Conservation (phyloP, 1,284 basidiomycete species). For the Phenoliferia sp. region DNA sequence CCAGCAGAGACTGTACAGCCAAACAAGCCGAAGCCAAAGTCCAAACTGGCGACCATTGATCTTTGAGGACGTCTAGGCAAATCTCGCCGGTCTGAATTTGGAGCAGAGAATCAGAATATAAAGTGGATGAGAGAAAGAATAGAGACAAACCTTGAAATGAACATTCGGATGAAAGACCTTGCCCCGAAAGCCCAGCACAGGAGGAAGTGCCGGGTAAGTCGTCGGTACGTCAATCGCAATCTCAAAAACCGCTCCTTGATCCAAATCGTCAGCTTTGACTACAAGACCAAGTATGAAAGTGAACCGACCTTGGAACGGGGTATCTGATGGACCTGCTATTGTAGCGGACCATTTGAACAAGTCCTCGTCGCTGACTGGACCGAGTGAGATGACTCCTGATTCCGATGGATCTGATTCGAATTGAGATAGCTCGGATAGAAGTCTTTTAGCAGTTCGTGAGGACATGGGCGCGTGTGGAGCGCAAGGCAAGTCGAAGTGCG, state of each 20-base stretch:
- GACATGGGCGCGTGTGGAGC: neutral
- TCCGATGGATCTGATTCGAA: neutral
- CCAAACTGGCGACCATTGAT: constrained; percentile 43
- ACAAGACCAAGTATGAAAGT: neutral
- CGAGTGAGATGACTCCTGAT: constrained; percentile 1
- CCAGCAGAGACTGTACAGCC: constrained; percentile 39
- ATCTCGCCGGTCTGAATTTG: constrained; percentile 38
- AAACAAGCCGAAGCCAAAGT: constrained; percentile 38
- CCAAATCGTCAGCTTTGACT: neutral
- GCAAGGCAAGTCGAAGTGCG: neutral
- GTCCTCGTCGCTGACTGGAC: constrained; percentile 1
- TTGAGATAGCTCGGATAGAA: constrained; percentile 4
- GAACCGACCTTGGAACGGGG: neutral
- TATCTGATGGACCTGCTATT: constrained; percentile 1
- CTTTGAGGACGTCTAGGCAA: constrained; percentile 40
- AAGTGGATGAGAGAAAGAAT: no score
- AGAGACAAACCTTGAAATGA: neutral
- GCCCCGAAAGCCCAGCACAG: neutral
- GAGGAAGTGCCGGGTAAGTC: constrained; percentile 9
- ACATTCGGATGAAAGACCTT: constrained; percentile 13
- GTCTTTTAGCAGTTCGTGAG: constrained; percentile 9
- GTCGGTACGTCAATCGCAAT: constrained; percentile 4
- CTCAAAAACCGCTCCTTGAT: neutral
- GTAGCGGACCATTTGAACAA: constrained; percentile 3
- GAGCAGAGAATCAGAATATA: no score